phyloP scores from a whole-genome alignment of 768 basidiomycete genomes.

The Russula lepida region DNA sequence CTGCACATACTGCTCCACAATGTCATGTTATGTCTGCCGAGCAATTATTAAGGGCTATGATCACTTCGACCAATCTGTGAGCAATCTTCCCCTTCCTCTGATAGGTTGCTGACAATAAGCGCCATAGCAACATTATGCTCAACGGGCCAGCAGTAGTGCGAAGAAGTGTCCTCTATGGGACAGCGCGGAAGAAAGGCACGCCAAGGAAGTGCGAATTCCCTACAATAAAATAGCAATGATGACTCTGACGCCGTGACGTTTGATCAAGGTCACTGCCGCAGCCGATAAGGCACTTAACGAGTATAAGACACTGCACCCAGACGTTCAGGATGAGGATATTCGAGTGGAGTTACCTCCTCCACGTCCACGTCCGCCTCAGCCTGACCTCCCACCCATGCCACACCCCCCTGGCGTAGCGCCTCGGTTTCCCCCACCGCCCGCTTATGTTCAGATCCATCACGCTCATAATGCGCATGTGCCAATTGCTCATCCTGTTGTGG shows the following conservation, averaged over 20 bases:
- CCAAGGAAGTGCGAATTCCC: constrained; percentile 44
- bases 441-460: constrained; percentile 14
- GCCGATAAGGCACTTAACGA: constrained; percentile 59
- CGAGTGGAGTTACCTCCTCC: constrained; percentile 51
- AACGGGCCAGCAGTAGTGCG: constrained; percentile 5
- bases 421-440: background rate
- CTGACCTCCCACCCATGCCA: background rate
- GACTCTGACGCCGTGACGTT: background rate
- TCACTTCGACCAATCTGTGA: constrained; percentile 50
- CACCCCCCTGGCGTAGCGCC: background rate
- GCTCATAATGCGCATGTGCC: constrained; percentile 11
- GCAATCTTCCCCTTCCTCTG: background rate
- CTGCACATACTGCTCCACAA: constrained; percentile 59
- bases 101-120: background rate
- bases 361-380: background rate
- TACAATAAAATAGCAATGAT: background rate
- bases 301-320: constrained; percentile 51
- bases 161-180: constrained; percentile 66
- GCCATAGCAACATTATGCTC: constrained; percentile 8
- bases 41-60: constrained; percentile 66
- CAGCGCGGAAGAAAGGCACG: constrained; percentile 52
- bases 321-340: constrained; percentile 50
- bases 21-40: constrained; percentile 83
- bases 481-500: constrained; percentile 12
- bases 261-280: constrained; percentile 54